Percentiles rank a stretch among this genome's conserved stretches.
These are phyloP conservation scores for Coprinopsis cinerea DNA, from an alignment of 768 basidiomycete species.

Conservation along the genomic window DNA sequence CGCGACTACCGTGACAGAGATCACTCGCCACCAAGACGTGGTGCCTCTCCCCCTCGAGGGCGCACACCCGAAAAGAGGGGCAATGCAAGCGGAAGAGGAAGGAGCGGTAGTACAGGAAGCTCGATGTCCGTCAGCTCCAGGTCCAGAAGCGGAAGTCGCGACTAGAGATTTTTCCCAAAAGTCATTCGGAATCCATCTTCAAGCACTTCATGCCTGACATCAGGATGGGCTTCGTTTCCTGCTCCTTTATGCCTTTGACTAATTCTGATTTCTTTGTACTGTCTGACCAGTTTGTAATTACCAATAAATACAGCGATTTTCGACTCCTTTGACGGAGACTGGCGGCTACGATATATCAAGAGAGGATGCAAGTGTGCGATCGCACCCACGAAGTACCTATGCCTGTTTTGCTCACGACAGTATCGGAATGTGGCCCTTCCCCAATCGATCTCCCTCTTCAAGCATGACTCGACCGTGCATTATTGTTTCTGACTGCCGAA, in stretches of 20 bases:
- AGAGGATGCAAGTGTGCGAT: too few relatives aligned
- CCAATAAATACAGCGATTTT: background rate
- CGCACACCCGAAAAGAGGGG: constrained; percentile 7
- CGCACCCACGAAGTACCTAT: too few relatives aligned
- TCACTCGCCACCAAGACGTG: constrained; percentile 7
- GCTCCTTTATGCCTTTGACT: background rate
- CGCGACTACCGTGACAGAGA: background rate
- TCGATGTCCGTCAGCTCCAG: constrained; percentile 20
- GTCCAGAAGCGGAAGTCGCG: constrained; percentile 13
- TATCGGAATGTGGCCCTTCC: too few relatives aligned
- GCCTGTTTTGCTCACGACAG: too few relatives aligned
- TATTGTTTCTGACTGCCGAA: too few relatives aligned
- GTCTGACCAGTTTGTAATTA: background rate
- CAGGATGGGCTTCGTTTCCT: background rate
- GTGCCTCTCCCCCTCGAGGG: constrained; percentile 15
- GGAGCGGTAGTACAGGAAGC: constrained; percentile 12
- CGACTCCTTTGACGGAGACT: too few relatives aligned
- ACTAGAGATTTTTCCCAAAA: constrained; percentile 3
- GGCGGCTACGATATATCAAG: too few relatives aligned
- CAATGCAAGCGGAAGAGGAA: background rate
- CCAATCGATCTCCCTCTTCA: too few relatives aligned
- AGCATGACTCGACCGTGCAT: too few relatives aligned
- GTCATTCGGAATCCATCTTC: too few relatives aligned
- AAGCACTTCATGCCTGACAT: too few relatives aligned
- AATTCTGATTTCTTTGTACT: background rate